Base-by-base conservation (phyloP, 2,329 filamentous ascomycete species). In the Beauveria australis region DNA sequence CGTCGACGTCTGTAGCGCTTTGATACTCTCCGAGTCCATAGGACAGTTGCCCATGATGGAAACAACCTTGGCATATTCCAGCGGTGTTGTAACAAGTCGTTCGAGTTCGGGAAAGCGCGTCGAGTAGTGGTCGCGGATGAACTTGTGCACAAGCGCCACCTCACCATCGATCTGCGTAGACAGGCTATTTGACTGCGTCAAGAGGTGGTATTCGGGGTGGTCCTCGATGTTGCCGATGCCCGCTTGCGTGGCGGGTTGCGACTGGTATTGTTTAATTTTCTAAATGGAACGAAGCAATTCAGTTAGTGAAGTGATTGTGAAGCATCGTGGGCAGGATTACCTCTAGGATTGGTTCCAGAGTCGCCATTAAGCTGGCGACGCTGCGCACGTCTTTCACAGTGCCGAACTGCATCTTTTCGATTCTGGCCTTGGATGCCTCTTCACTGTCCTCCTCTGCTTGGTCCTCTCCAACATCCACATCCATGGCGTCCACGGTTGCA, bases 31-130 rank as follows among this genome's bases (percentile, higher is more conserved):
- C 59, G 81, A 79, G 69, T 95, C 88, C 78, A 97, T 84, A 16
- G 94, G 92, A 0, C 91, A 91, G 76, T 97, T 97, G 66, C 91
- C 89, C 64, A 99, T 83, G 65, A 97, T 95, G 3, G 91, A 87
- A 9, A 97, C 94, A 0, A 94, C 91, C 77, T 96, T 96, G 30
- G 93, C 92, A 75, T 97, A 99, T 71, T 97, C 91, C 55, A 97
- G 81, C 1, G 94, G 92, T 68, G 93, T 96, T 61, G 90, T 91
- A 63, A 99, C 88, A 40, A 99, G 83, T 22, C 83, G 83, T 73
- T 99, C 94, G 46, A 99, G 83, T 74, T 97, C 93, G 0, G 94
- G 93, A 69, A 97, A 99, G 63, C 93, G 86, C 19, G 89, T 82
- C 10, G 92, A 96, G 76, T 99, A 99, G 75, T 97, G 91, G 69